Base-by-base conservation (phyloP, 371 early-diverging fungal genomes). In the Mortierella sp. region DNA sequence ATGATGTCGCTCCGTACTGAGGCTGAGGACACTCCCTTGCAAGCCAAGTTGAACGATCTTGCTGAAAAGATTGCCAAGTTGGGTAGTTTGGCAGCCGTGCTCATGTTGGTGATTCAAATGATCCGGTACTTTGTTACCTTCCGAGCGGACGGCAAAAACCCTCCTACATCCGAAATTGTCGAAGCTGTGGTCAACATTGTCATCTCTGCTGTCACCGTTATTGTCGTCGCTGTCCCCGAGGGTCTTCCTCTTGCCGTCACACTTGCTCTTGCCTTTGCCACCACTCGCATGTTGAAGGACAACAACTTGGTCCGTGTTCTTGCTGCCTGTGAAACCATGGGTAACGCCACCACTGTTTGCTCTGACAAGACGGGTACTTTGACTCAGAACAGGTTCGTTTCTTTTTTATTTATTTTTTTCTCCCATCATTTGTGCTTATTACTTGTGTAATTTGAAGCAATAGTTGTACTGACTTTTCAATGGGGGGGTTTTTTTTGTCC, bases 281-380 rank as follows among this genome's bases (percentile, higher is more conserved):
- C 90, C 21, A 88, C 85, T 37, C 82, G 87, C 5, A 96, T 93
- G 97, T 81, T 92, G 50, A 90, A 91, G 68, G 95, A 96, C 71
- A 94, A 94, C 70, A 95, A 94, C 74, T 81, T 96, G 21, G 97
- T 96, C 2, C 87, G 95, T 25, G 87, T 93, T 21, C 79, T 96
- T 21, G 85, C 90, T 25, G 92, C 97, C 12, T 96, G 97, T 79
- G 97, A 96, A 81, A 94, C 93, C 30, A 95, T 95, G 95, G 95
- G 95, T 11, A 91, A 90, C 74, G 95, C 95, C 2, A 96, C 95
- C 19, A 93, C 93, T 18, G 88, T 96, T 43, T 95, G 95, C 74
- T 91, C 92, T 6, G 97, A 96, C 81, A 95, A 95, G 77, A 95
- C 95, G 7, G 97, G 95, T n/a, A 95, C 95, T 6, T 81, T 95